Conservation (phyloP, 257 asterid genomes). For the Solanum pennellii region DNA sequence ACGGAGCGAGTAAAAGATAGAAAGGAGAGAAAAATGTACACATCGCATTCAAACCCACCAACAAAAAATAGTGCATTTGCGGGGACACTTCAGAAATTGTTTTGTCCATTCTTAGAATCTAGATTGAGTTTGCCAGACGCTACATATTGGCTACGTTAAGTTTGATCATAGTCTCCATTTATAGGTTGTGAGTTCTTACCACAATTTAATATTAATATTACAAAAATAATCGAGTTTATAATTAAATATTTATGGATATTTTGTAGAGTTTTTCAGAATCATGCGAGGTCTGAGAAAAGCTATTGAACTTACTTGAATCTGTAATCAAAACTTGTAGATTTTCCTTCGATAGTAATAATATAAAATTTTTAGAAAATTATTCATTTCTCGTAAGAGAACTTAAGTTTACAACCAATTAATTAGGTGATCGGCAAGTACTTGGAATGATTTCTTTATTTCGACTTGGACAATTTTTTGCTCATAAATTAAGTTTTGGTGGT, state of each 20-base stretch:
- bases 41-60: neutral
- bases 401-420: no score
- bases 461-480: no score
- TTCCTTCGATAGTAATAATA: neutral
- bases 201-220: neutral
- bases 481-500: neutral
- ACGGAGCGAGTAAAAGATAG: slow-evolving; percentile 8
- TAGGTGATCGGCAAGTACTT: no score
- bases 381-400: neutral
- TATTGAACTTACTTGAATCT: neutral
- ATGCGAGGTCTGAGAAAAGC: neutral
- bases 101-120: neutral
- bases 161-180: neutral
- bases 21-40: neutral
- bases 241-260: neutral
- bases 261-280: neutral
- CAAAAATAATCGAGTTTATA: no score
- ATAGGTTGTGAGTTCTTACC: neutral
- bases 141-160: neutral
- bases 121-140: neutral
- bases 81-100: slow-evolving; percentile 1
- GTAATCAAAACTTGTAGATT: neutral
- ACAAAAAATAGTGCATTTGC: neutral
- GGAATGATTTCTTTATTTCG: no score
- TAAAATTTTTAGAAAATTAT: neutral